Evolutionary conservation across 495 filamentous ascomycete genomes (phyloP), one percentile per base, ranked within the genome.

Genomic region (Hypoxylon lienhwacheense): DNA sequence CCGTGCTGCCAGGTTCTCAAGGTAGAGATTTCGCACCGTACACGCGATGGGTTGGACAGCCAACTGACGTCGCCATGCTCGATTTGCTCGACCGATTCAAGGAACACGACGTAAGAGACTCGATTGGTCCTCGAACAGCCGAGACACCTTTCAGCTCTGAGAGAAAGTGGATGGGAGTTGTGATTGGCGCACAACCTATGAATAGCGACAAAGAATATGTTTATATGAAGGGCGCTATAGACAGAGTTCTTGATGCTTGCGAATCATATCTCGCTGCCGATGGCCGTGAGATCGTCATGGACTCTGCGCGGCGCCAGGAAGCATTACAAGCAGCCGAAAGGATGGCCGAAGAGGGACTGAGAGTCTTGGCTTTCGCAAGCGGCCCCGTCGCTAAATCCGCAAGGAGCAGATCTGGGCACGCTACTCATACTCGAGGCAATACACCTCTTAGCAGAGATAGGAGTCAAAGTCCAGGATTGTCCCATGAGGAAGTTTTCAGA

Each of bases 101-200:
- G 17, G 90, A 96, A 63, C 86, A 91, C 37, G 93, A 99, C 72
- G 83, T 92, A 15, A 83, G 93, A 34, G 88, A 96, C 28, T 82
- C 86, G 10, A 84, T 96, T 45, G 88, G 89, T 28, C 80, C 79
- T 21, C 85, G 91, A 25, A 80, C 85, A 12, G 81, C 82, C 16
- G 93, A 97, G 65, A 90, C 88, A 1, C 91, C 93, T 0, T 99
- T 99, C 66, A 96, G 90, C 64, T 97, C 93, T 0, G 91, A 97
- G 61, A 82, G 90, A 36, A 99, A 97, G 70, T 99, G 93, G 92
- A 99, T 97, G 93, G 93, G 93, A 25, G 91, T 96, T 10, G 83
- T 88, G 1, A 90, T 96, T 56, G 84, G 85, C 22, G 77, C 74
- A 2, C 78, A 79, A 48, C 69, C 81, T 4, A 72, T 66, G 14